These are phyloP conservation scores for Piper longum DNA, from an alignment of 164 flowering plant genomes.

Conservation along the genomic window DNA sequence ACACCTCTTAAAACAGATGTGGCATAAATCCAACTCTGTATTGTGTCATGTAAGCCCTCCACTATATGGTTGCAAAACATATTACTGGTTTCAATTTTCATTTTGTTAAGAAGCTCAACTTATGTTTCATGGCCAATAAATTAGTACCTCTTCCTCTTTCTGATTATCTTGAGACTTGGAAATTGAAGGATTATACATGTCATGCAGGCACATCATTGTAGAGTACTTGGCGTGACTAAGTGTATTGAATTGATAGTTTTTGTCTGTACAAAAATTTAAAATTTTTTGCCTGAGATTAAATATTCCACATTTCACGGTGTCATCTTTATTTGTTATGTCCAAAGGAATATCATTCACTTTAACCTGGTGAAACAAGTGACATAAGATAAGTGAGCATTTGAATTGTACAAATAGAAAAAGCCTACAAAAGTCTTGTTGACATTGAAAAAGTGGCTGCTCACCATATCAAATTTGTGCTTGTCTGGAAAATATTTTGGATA, in stretches of 20 bases:
- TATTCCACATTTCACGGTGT: conserved; percentile 11
- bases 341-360: conserved; percentile 13
- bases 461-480: neutral
- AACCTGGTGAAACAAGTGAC: conserved; percentile 13
- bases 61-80: no score
- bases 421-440: no score
- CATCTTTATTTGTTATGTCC: conserved; percentile 28
- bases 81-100: no score
- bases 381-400: no score
- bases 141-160: no score
- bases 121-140: no score
- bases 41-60: no score
- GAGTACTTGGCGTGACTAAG: conserved; percentile 56
- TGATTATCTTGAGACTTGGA: no score
- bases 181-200: conserved; percentile 17
- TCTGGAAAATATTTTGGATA: neutral
- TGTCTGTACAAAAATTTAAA: conserved; percentile 30
- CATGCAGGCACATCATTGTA: conserved; percentile 44
- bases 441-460: neutral
- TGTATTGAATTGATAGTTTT: conserved; percentile 37
- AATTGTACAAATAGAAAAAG: no score
- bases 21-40: no score
- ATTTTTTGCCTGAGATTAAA: conserved; percentile 25
- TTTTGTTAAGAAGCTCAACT: no score
- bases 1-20: no score